These are phyloP conservation scores for Cnidoscolus chayamansa DNA, from an alignment of 441 rosid genomes.

Conservation along the genomic window DNA sequence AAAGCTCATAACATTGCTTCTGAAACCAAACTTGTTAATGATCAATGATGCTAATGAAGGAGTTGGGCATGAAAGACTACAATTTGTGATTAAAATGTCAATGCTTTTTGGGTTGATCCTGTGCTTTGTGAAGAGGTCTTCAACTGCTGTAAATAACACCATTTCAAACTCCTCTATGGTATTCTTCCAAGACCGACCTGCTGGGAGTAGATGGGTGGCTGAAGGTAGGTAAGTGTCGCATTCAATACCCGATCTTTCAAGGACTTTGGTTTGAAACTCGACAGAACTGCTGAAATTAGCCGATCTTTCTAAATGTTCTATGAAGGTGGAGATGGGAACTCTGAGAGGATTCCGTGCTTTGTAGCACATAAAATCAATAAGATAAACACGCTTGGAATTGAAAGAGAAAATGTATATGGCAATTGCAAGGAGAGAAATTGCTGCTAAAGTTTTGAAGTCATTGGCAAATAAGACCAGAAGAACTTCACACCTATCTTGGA, in stretches of 20 bases:
- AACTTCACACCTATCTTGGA: conserved; percentile 2
- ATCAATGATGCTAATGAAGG: conserved; percentile 57
- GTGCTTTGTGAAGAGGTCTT: conserved; percentile 43
- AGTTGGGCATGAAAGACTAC: conserved; percentile 45
- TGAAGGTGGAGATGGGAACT: conserved; percentile 21
- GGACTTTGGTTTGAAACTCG: conserved; percentile 47
- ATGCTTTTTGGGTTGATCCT: conserved; percentile 41
- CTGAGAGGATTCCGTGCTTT: conserved; percentile 7
- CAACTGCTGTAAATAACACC: conserved; percentile 44
- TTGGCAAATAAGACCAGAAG: conserved; percentile 2
- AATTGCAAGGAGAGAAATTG: conserved; percentile 3
- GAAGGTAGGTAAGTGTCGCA: conserved; percentile 55
- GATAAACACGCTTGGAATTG: conserved; percentile 19
- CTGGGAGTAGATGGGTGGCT: conserved; percentile 31
- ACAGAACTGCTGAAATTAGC: neutral
- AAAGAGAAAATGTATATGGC: neutral
- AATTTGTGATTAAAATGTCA: conserved; percentile 52
- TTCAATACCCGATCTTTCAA: conserved; percentile 64
- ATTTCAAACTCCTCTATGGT: conserved; percentile 44
- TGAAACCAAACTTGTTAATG: conserved; percentile 49
- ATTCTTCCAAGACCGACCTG: conserved; percentile 34
- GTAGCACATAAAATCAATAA: conserved; percentile 25
- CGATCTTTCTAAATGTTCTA: conserved; percentile 20
- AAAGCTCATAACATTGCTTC: conserved; percentile 48
- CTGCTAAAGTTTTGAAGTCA: neutral